phyloP scores from a whole-genome alignment of 2,329 filamentous ascomycete genomes.

The Ceratocystiopsis sp. region DNA sequence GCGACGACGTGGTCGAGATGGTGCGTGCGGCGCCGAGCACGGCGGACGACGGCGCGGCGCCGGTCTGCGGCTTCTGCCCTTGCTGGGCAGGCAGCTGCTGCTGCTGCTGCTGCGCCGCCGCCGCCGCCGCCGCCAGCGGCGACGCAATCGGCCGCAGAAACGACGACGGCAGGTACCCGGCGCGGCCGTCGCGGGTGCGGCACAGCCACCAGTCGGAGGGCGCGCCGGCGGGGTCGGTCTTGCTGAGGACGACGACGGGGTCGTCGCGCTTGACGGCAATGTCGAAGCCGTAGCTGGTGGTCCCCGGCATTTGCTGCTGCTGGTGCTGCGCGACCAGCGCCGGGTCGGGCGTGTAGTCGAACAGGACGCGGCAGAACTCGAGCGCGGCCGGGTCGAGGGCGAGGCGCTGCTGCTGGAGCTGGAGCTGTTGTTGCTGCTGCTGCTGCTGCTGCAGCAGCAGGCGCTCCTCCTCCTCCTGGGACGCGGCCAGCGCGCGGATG shows the following conservation, averaged over 20 bases:
- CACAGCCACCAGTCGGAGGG: conserved; percentile 97
- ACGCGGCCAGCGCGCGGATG: conserved; percentile 67
- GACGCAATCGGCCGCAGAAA: conserved; percentile 64
- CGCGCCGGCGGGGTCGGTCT: conserved; percentile 81
- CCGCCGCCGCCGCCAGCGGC: conserved; percentile 23
- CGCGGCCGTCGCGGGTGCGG: conserved; percentile 69
- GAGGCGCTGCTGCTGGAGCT: conserved; percentile 27
- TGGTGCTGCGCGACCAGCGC: conserved; percentile 3
- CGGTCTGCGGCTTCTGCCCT: too few relatives aligned
- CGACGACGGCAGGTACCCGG: conserved; percentile 81
- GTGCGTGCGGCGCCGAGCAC: not conserved
- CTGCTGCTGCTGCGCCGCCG: not conserved
- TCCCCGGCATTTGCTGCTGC: too few relatives aligned
- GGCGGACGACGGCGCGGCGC: too few relatives aligned
- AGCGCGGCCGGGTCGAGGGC: conserved; percentile 74
- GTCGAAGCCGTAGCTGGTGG: conserved; percentile 59
- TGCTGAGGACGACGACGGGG: conserved; percentile 82
- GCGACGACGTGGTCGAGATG: conserved; percentile 9
- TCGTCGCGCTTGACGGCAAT: conserved; percentile 89
- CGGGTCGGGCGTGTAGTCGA: conserved; percentile 68
- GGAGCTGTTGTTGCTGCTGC: too few relatives aligned
- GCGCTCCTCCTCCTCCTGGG: conserved; percentile 69
- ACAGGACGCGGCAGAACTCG: conserved; percentile 88
- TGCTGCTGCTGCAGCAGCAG: conserved; percentile 27
- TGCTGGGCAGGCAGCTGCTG: conserved; percentile 1